Conservation (phyloP, 805 yeast genomes). For the Yarrowia sp. region DNA sequence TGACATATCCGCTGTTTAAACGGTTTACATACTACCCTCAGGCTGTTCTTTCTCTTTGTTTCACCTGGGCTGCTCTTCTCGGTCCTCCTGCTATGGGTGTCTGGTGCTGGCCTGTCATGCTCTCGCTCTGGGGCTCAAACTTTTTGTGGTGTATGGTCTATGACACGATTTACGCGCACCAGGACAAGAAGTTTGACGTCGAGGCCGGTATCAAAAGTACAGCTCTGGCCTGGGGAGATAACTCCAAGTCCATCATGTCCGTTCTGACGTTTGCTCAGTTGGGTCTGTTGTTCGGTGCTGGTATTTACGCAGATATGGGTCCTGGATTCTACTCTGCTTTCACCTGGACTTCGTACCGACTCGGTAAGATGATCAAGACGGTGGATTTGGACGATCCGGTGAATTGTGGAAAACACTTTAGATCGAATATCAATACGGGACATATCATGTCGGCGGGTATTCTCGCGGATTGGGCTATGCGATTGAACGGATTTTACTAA, state of each 20-base stretch:
- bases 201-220: slow-evolving; percentile 92
- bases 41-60: slow-evolving; percentile 71
- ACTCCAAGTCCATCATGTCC: slow-evolving; percentile 66
- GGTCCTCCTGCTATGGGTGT: slow-evolving; percentile 97
- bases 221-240: slow-evolving; percentile 90
- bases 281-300: slow-evolving; percentile 62
- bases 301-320: slow-evolving; percentile 74
- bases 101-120: slow-evolving; percentile 70
- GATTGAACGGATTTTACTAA: slow-evolving; percentile 32
- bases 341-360: slow-evolving; percentile 63
- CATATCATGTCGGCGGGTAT: slow-evolving; percentile 41
- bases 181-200: slow-evolving; percentile 85
- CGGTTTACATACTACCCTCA: slow-evolving; percentile 97
- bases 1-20: slow-evolving; percentile 88
- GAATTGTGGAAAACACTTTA: slow-evolving; percentile 80
- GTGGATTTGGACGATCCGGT: slow-evolving; percentile 79
- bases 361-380: slow-evolving; percentile 62
- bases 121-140: slow-evolving; percentile 71
- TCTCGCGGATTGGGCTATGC: slow-evolving; percentile 41
- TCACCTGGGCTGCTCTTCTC: slow-evolving; percentile 89
- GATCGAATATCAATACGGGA: slow-evolving; percentile 68
- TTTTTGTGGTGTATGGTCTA: slow-evolving; percentile 93
- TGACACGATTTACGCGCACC: slow-evolving; percentile 97
- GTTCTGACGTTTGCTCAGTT: slow-evolving; percentile 68
- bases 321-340: slow-evolving; percentile 74